These are phyloP conservation scores for Trypanosoma congolense DNA, from an alignment of 208 protist genomes.

Conservation along the genomic window DNA sequence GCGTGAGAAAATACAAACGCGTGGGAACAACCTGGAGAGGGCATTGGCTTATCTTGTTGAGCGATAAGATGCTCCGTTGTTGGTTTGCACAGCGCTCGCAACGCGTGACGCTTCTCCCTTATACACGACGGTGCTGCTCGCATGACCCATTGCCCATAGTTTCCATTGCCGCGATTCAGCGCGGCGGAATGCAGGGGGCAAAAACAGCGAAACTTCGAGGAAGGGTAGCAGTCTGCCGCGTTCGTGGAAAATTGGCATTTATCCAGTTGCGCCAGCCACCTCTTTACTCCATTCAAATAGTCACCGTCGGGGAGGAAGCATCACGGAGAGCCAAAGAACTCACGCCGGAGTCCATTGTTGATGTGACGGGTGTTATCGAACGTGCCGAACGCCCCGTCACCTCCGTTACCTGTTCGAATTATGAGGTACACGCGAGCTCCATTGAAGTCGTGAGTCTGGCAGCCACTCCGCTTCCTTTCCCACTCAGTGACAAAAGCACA, in stretches of 20 bases:
- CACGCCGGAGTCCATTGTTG: slow-evolving; percentile 67
- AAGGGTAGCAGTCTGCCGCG: slow-evolving; percentile 47
- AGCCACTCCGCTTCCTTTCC: slow-evolving; percentile 74
- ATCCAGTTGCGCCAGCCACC: slow-evolving; percentile 73
- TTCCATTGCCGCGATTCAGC: slow-evolving; percentile 7
- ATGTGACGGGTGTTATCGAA: slow-evolving; percentile 45
- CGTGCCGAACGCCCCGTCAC: slow-evolving; percentile 31
- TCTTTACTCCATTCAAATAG: slow-evolving; percentile 59
- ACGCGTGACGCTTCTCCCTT: no score
- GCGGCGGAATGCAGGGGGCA: slow-evolving; percentile 3
- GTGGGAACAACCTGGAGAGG: no score
- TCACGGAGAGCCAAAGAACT: slow-evolving; percentile 31
- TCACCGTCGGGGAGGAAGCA: slow-evolving; percentile 35
- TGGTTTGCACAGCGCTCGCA: no score
- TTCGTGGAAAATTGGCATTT: slow-evolving; percentile 55
- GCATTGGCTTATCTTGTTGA: no score
- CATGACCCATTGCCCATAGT: not conserved
- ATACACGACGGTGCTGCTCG: not conserved
- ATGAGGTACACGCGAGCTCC: slow-evolving; percentile 54
- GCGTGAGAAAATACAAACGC: no score
- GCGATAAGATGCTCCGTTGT: no score
- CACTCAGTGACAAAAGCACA: slow-evolving; percentile 70
- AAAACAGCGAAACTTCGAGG: slow-evolving; percentile 33
- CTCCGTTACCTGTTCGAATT: slow-evolving; percentile 37
- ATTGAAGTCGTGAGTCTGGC: slow-evolving; percentile 44